A percentile compares a stretch with the other conserved stretches of the same genome.
phyloP scores from a whole-genome alignment of 495 filamentous ascomycete genomes.

The Xylaria flabelliformis region DNA sequence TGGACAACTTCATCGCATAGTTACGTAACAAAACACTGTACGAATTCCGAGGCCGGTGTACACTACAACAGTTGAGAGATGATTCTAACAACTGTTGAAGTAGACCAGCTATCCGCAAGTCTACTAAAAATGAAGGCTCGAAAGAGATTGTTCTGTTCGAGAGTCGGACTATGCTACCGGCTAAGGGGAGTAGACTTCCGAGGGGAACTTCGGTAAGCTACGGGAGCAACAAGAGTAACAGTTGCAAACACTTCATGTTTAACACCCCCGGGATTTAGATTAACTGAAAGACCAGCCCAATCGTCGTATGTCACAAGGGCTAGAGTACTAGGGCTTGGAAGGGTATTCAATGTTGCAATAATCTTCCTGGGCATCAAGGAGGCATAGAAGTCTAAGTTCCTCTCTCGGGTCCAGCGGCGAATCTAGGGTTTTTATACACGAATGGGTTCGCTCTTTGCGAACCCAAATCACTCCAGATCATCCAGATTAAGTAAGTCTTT shows the following conservation, averaged over 20 bases:
- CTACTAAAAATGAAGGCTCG: background rate
- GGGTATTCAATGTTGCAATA: too few relatives aligned
- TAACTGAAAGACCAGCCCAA: background rate
- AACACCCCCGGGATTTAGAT: background rate
- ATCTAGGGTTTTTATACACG: too few relatives aligned
- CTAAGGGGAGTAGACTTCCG: background rate
- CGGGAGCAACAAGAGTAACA: background rate
- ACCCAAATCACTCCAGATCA: too few relatives aligned
- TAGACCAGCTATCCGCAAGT: background rate
- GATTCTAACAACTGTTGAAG: background rate
- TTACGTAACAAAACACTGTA: background rate
- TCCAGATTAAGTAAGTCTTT: too few relatives aligned
- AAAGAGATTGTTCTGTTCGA: background rate
- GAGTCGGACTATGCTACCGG: background rate
- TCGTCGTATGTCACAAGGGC: too few relatives aligned
- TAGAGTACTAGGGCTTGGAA: too few relatives aligned
- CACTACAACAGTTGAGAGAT: background rate
- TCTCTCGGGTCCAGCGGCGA: too few relatives aligned
- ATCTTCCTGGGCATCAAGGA: too few relatives aligned
- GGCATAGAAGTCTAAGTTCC: too few relatives aligned
- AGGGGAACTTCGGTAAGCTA: background rate
- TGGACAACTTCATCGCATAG: background rate
- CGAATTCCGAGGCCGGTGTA: background rate
- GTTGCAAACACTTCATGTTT: background rate
- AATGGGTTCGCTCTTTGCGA: too few relatives aligned